phyloP scores from a whole-genome alignment of 1,139 yeast species.

The Kodamaea plutei region DNA sequence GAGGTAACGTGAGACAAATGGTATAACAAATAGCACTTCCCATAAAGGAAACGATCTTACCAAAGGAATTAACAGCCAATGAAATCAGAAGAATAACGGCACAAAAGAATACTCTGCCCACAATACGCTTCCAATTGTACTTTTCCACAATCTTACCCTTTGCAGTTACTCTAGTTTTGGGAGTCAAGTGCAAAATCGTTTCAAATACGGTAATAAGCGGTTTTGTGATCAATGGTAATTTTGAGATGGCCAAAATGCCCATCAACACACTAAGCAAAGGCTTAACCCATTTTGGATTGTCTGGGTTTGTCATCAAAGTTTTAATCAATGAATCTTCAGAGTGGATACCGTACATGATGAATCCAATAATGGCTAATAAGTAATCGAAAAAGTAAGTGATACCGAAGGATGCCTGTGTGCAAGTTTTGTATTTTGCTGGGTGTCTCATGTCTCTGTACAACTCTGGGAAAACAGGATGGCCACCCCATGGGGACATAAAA shows the following conservation, averaged over 20 bases:
- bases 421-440: constrained; percentile 39
- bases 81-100: constrained; percentile 44
- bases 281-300: constrained; percentile 31
- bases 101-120: constrained; percentile 22
- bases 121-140: constrained; percentile 10
- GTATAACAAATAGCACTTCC: constrained; percentile 81
- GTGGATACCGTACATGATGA: constrained; percentile 37
- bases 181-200: constrained; percentile 9
- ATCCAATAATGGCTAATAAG: constrained; percentile 33
- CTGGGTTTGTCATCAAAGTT: constrained; percentile 31
- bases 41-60: constrained; percentile 74
- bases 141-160: too few species aligned
- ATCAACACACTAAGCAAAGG: constrained; percentile 30
- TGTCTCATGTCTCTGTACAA: constrained; percentile 80
- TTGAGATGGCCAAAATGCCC: constrained; percentile 40
- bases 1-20: constrained; percentile 76
- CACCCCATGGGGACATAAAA: constrained; percentile 88
- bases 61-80: constrained; percentile 68
- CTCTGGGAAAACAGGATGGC: constrained; percentile 83
- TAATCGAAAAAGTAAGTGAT: constrained; percentile 33
- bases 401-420: constrained; percentile 31
- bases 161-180: constrained; percentile 1
- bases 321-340: constrained; percentile 39
- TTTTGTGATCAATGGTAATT: constrained; percentile 36
- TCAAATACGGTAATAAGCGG: constrained; percentile 44